Percentiles rank a stretch among this genome's conserved stretches.
phyloP scores from a whole-genome alignment of 805 yeast species.

The Yamadazyma sp. region DNA sequence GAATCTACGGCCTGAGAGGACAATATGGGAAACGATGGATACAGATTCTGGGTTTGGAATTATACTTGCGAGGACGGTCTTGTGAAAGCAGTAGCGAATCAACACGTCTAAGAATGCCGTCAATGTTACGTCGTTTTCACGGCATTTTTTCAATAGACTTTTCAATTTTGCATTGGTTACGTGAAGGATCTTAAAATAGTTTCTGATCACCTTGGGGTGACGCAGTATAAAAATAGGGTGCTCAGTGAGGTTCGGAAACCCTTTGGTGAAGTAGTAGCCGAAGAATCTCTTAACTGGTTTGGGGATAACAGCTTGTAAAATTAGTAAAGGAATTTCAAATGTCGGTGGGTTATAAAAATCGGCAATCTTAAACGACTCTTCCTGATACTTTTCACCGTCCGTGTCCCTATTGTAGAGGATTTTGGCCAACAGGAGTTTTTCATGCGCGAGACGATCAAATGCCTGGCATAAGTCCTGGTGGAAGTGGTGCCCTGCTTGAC shows the following conservation, averaged over 20 bases:
- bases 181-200: conserved; percentile 1
- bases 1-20: conserved; percentile 12
- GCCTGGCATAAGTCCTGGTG: conserved; percentile 23
- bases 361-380: background rate
- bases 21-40: conserved; percentile 4
- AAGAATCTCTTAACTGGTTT: background rate
- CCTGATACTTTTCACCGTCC: background rate
- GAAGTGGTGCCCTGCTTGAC: conserved; percentile 30
- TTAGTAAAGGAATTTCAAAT: background rate
- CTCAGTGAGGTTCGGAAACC: conserved; percentile 10
- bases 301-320: conserved; percentile 1
- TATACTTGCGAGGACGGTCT: conserved; percentile 4
- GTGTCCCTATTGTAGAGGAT: background rate
- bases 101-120: conserved; percentile 13
- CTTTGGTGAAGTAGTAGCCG: background rate
- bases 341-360: background rate
- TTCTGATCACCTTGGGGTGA: background rate
- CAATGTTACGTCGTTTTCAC: conserved; percentile 9
- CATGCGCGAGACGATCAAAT: background rate
- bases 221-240: conserved; percentile 7
- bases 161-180: conserved; percentile 2
- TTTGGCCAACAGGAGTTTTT: background rate
- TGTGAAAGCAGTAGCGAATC: conserved; percentile 12
- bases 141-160: background rate
- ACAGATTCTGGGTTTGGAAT: background rate